Evolutionary conservation across 2,329 filamentous ascomycete genomes (phyloP), one percentile per base, ranked within the genome.

Genomic region (Curvularia sp.): DNA sequence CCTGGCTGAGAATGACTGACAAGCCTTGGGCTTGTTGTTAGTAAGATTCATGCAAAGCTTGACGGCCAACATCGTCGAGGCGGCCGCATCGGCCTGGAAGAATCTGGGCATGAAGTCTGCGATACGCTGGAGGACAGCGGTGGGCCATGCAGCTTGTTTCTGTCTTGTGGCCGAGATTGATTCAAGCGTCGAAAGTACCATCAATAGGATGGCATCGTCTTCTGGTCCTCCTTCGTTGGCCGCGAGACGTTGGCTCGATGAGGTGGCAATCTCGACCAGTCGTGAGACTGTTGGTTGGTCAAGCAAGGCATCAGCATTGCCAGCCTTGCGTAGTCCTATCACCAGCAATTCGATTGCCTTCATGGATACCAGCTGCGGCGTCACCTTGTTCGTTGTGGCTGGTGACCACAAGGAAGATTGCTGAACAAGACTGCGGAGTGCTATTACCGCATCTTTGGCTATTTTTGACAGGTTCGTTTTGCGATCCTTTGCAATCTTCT

Each of bases 11-110:
- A 96, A 92, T 3, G 86, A 80, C 30, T 86, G 84, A 41, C 91
- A 92, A 12, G 91, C 87, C 13, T 82, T 80, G 0, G 85, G 78
- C 61, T 91, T 90, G 66, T 92, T 91, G 79, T 97, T 97, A 8
- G 93, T 95, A 49, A 93, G 84, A 69, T 96, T 96, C 62, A 97
- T 84, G 35, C 91, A 88, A 4, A 97, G 83, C 56, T 91, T 87
- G 47, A 94, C 80, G 28, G 86, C 78, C 18, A 87, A 75, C 74
- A 79, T 71, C 18, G 67, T 66, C 28, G 66, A 68, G 8, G 66
- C 60, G 48, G 59, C 24, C 10, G 50, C 60, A 3, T 58, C 61
- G 24, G 57, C 53, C 20, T 64, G 47, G 33, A 77, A 71, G 42
- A 76, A 68, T 24, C 66, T 51, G 12, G 77, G 68, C 31, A 78